A percentile compares a stretch with the other conserved stretches of the same genome.
phyloP scores from a whole-genome alignment of 345 rosid genomes.

The Eucalyptus marginata region DNA sequence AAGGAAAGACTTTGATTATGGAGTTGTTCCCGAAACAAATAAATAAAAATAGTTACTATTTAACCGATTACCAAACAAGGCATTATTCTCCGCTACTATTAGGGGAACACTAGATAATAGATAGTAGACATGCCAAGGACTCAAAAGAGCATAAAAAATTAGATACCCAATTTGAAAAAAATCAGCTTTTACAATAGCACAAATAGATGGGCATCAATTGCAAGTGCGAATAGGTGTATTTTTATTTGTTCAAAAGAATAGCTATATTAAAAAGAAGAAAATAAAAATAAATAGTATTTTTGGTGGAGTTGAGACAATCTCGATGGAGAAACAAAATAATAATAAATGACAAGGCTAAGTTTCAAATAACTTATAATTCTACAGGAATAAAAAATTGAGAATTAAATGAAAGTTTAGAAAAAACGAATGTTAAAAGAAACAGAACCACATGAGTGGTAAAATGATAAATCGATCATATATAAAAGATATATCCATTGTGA shows the following conservation, averaged over 20 bases:
- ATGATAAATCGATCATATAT: neutral
- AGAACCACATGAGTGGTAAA: neutral
- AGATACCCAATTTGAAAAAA: neutral
- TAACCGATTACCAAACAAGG: too few relatives aligned
- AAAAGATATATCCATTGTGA: neutral
- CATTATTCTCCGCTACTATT: neutral
- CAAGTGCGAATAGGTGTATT: neutral
- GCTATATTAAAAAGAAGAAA: neutral
- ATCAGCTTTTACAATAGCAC: neutral
- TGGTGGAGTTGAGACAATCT: neutral
- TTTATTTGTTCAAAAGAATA: too few relatives aligned
- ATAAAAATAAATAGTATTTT: neutral
- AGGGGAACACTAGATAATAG: neutral
- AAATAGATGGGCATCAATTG: neutral
- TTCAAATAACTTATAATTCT: neutral
- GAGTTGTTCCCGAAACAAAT: too few relatives aligned
- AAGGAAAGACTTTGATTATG: too few relatives aligned
- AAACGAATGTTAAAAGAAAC: neutral
- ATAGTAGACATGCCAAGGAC: neutral
- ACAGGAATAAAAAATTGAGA: neutral
- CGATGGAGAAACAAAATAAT: neutral
- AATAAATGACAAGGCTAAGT: neutral
- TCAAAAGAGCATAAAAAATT: neutral
- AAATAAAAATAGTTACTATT: too few relatives aligned
- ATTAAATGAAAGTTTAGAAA: neutral